A percentile compares a stretch with the other conserved stretches of the same genome.
These are phyloP conservation scores for Candida xyloterini DNA, from an alignment of 805 yeast species.

Conservation along the genomic window DNA sequence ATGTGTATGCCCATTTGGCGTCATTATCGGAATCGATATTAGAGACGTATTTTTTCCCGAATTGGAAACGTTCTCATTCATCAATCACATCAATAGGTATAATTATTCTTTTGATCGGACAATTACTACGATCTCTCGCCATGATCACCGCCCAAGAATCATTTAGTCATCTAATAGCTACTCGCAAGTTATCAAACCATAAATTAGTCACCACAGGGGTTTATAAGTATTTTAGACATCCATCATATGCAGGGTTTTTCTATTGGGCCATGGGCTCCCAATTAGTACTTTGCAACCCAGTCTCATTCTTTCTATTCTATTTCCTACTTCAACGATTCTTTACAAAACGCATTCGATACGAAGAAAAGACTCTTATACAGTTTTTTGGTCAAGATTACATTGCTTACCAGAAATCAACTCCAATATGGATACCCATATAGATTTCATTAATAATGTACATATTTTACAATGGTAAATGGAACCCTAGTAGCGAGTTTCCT, in stretches of 20 bases:
- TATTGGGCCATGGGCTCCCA: constrained; percentile 94
- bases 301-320: constrained; percentile 53
- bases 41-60: constrained; percentile 42
- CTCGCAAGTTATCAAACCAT: constrained; percentile 52
- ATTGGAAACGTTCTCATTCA: constrained; percentile 24
- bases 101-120: constrained; percentile 54
- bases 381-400: constrained; percentile 73
- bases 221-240: constrained; percentile 71
- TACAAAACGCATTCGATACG: constrained; percentile 59
- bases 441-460: background rate
- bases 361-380: constrained; percentile 59
- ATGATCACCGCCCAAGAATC: constrained; percentile 88
- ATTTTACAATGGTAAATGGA: constrained; percentile 12
- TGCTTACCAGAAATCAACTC: constrained; percentile 46
- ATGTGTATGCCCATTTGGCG: constrained; percentile 52
- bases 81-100: constrained; percentile 43
- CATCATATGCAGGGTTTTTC: constrained; percentile 87
- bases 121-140: constrained; percentile 63
- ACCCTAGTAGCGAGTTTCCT: constrained; percentile 9
- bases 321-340: constrained; percentile 69
- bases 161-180: constrained; percentile 77
- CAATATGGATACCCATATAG: constrained; percentile 60
- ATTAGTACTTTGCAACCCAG: constrained; percentile 61
- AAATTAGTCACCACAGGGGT: constrained; percentile 70
- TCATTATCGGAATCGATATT: constrained; percentile 51